Base-by-base conservation (phyloP, 805 yeast species). In the Wickerhamomyces alni region DNA sequence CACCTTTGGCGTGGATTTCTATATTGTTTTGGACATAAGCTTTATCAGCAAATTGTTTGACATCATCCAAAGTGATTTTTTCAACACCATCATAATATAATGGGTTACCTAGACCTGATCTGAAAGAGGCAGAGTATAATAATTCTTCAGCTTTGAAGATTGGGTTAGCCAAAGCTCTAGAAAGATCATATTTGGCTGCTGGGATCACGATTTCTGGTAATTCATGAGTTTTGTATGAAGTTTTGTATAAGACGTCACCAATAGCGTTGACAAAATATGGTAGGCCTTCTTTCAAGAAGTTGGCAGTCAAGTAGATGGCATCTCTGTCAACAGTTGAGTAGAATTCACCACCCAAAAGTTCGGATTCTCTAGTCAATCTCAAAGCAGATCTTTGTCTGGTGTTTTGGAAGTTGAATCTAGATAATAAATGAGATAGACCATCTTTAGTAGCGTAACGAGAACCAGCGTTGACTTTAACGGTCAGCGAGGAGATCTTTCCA, bases 331-430 rank as follows among this genome's bases (percentile, higher is more conserved):
- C 81, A 41, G 59, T 55, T 33, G 95, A 70, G 36, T 74, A 59
- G 64, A 87, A 76, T 44, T 65, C 66, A 61, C 96, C 98, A 52
- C 99, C 98, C 50, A 91, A 73, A 50, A 93, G 77, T 70, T 91
- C 99, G 37, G 89, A 70, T 70, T 93, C 99, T 68, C 99, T 85
- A 59, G 88, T 84, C 58, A 89, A 73, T 71, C 98, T 85, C 61
- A 93, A 74, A 18, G 93, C 96, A 16, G 96, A 83, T 65, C 87
- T 87, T 54, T 77, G 63, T 46, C 72, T 72, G 41, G 96, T 87
- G 74, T 84, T 82, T 61, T 83, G 77, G 72, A 83, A 93, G 55
- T 82, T 82, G 65, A 79, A 88, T 65, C 87, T 77, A 57, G 91
- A 77, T 57, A 89, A 74, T 48, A 88, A 67, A 65, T 91, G 97